These are phyloP conservation scores for Paecilomyces sp. DNA, from an alignment of 2,329 filamentous ascomycete genomes.

Conservation along the genomic window DNA sequence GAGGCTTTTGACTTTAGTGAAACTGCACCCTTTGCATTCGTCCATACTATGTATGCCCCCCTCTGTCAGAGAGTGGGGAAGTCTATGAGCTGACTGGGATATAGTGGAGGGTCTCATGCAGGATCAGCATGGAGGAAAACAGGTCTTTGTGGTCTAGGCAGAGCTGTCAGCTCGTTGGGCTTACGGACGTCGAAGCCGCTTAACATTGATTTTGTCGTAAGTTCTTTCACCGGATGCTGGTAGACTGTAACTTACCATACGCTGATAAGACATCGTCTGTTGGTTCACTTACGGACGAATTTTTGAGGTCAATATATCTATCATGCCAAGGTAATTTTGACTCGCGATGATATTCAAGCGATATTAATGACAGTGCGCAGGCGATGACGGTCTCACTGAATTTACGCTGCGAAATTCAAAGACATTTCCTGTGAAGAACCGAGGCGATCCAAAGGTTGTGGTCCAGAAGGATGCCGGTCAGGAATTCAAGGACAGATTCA, in stretches of 20 bases:
- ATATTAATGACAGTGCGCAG: slow-evolving; percentile 18
- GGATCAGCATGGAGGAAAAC: slow-evolving; percentile 45
- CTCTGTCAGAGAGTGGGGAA: slow-evolving; percentile 3
- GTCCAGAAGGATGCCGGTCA: slow-evolving; percentile 23
- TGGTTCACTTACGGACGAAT: slow-evolving; percentile 63
- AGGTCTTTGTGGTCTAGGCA: slow-evolving; percentile 68
- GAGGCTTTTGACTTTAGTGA: slow-evolving; percentile 72
- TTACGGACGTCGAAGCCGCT: slow-evolving; percentile 50
- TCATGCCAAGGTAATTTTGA: slow-evolving; percentile 47
- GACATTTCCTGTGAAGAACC: slow-evolving; percentile 10
- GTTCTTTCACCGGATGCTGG: slow-evolving; percentile 14
- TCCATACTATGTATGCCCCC: slow-evolving; percentile 70
- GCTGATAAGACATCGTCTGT: slow-evolving; percentile 64
- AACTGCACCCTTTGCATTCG: slow-evolving; percentile 67
- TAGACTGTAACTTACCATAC: slow-evolving; percentile 9
- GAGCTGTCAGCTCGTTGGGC: slow-evolving; percentile 57
- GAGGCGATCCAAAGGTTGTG: slow-evolving; percentile 40
- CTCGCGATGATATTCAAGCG: background rate
- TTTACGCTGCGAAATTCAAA: slow-evolving; percentile 31
- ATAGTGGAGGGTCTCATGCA: slow-evolving; percentile 50
- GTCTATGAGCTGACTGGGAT: slow-evolving; percentile 3
- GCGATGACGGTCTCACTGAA: slow-evolving; percentile 40
- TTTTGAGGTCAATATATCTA: slow-evolving; percentile 55
- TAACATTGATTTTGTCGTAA: slow-evolving; percentile 66
- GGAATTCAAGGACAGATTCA: slow-evolving; percentile 48